Conservation (phyloP, 2,329 filamentous ascomycete genomes). For the Gliomastix tumulicola region DNA sequence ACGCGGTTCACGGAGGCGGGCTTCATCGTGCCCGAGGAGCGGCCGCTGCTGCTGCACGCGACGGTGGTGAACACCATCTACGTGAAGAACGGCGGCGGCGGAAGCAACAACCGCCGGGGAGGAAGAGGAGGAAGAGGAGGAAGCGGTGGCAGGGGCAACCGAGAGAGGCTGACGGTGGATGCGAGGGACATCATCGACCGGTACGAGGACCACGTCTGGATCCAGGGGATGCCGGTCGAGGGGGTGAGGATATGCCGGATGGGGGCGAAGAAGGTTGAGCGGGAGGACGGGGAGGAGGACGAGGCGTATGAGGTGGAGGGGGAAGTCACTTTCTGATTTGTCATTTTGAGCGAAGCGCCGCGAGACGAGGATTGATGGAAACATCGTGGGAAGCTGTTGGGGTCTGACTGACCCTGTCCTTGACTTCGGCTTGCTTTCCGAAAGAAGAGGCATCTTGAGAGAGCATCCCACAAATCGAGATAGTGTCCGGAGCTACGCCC, state of each 20-base stretch:
- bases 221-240: conserved; percentile 59
- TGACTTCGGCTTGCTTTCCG: no score
- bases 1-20: conserved; percentile 45
- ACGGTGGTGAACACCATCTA: conserved; percentile 86
- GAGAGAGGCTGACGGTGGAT: conserved; percentile 39
- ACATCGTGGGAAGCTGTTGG: no score
- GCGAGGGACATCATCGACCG: conserved; percentile 46
- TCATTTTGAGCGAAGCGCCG: no score
- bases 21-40: conserved; percentile 48
- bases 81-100: conserved; percentile 26
- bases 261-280: conserved; percentile 65
- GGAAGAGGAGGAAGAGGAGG: conserved; percentile 11
- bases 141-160: conserved; percentile 13
- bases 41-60: conserved; percentile 70
- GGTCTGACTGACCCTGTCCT: no score
- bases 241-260: conserved; percentile 76
- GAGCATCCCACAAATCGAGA: no score
- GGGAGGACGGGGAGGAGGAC: conserved; percentile 40
- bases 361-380: no score
- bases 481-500: no score
- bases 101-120: conserved; percentile 5
- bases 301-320: conserved; percentile 47
- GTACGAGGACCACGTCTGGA: conserved; percentile 65
- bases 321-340: conserved; percentile 36
- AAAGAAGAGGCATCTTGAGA: no score